Evolutionary conservation across 2,329 filamentous ascomycete species (phyloP), one percentile per base, ranked within the genome.

Genomic region (Chaetomiaceae sp.): DNA sequence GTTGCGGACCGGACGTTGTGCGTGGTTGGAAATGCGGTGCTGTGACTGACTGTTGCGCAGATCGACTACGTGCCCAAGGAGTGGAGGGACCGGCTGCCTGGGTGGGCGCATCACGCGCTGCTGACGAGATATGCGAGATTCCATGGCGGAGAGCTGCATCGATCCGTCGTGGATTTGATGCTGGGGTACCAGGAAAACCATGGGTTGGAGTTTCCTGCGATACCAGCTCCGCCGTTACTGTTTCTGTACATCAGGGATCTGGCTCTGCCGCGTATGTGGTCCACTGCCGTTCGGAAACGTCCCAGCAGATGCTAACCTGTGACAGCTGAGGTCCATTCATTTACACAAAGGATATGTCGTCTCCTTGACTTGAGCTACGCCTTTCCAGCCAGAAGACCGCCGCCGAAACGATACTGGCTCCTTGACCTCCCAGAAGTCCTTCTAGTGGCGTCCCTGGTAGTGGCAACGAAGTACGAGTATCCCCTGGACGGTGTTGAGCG

Each of bases 381-480:
- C 0, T 86, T 85, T 55, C 76, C 77, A 1, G 71, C 74, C 6
- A 68, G 71, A 46, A 27, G 44, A 7, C 19, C 37, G 1, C 13
- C 41, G 7, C 41, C 40, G 20, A 51, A 48, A 20, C 45, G 51
- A 40, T 45, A 66, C 46, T 68, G 69, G 53, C 68, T 73, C 53
- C 68, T 83, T 14, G 73, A 82, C 44, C 78, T 86, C 55, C 89
- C 93, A 0, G 93, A 97, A 62, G 73, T 87, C 5, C 79, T 87
- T 38, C 70, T 96, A 1, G 73, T 89, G 49, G 76, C 83, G 4
- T 71, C 89, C 3, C 66, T 96, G 3, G 72, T 96, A 2, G 75
- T 95, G 13, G 82, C 86, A 4, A 82, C 86, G 3, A 96, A 96
- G 61, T 66, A 96, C 2, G 73, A 86, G 17, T 90, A 89, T 60